Evolutionary conservation across 768 basidiomycete genomes (phyloP).

Genomic region (Tricholoma matsutake): DNA sequence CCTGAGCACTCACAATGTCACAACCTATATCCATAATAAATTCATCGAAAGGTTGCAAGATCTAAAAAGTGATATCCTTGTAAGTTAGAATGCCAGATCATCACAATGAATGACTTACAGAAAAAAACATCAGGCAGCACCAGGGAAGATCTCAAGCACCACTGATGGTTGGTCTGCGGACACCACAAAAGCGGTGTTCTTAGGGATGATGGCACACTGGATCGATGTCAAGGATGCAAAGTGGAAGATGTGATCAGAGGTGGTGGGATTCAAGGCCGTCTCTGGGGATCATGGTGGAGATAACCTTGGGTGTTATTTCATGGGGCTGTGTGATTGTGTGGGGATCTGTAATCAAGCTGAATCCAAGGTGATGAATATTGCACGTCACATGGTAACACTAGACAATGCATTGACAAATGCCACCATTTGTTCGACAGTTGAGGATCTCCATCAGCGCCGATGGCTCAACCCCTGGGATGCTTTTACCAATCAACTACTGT

Average conservation of each 20-base stretch:
- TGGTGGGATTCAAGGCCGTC: neutral
- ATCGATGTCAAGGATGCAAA: too few species aligned
- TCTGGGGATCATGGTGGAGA: neutral
- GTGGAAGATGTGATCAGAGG: neutral
- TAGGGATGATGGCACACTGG: neutral
- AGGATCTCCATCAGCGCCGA: neutral
- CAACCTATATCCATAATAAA: neutral
- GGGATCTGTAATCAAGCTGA: neutral
- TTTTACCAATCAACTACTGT: too few species aligned
- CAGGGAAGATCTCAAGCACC: neutral
- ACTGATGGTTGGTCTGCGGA: neutral
- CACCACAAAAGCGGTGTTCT: neutral
- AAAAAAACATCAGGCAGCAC: neutral
- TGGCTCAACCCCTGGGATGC: neutral
- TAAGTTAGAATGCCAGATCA: neutral
- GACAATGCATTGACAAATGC: neutral
- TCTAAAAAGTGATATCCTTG: conserved; percentile 2
- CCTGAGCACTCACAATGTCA: neutral
- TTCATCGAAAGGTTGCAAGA: neutral
- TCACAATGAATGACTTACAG: neutral
- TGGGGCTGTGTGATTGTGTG: too few species aligned
- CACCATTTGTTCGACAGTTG: neutral
- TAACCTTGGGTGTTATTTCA: neutral
- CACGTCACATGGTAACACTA: neutral
- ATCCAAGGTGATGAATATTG: neutral